Conservation (phyloP, 2,329 filamentous ascomycete genomes). For the Arthrobotrys entomopaga region DNA sequence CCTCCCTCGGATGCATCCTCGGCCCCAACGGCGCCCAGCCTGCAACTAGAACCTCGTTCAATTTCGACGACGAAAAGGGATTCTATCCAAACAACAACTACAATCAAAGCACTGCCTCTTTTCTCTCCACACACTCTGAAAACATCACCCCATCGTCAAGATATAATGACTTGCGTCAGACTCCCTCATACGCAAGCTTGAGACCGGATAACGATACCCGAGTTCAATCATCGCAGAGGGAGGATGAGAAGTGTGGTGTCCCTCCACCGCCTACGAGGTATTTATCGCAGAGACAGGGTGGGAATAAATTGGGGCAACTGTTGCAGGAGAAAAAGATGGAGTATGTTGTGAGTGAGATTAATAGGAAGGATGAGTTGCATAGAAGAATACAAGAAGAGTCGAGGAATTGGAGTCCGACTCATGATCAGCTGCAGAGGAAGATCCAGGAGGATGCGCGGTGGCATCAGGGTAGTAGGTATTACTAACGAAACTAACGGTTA, state of each 20-base stretch:
- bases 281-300: slow-evolving; percentile 30
- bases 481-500: background rate
- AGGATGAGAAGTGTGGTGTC: slow-evolving; percentile 9
- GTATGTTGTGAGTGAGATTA: slow-evolving; percentile 38
- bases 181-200: slow-evolving; percentile 43
- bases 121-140: slow-evolving; percentile 37
- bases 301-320: slow-evolving; percentile 21
- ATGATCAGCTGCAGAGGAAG: background rate
- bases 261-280: slow-evolving; percentile 45
- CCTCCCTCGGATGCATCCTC: slow-evolving; percentile 34
- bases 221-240: background rate
- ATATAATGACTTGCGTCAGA: slow-evolving; percentile 21
- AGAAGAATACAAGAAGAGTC: slow-evolving; percentile 43
- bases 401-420: slow-evolving; percentile 24
- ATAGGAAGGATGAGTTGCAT: slow-evolving; percentile 43
- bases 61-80: slow-evolving; percentile 33
- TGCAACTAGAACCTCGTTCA: slow-evolving; percentile 22
- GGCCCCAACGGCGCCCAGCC: slow-evolving; percentile 9
- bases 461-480: background rate
- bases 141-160: slow-evolving; percentile 32
- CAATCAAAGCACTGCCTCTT: slow-evolving; percentile 37
- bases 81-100: slow-evolving; percentile 26
- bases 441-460: too few relatives aligned
- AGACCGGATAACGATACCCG: slow-evolving; percentile 27
- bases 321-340: slow-evolving; percentile 50